phyloP scores from a whole-genome alignment of 345 rosid species.

The Hibiscus syriacus region DNA sequence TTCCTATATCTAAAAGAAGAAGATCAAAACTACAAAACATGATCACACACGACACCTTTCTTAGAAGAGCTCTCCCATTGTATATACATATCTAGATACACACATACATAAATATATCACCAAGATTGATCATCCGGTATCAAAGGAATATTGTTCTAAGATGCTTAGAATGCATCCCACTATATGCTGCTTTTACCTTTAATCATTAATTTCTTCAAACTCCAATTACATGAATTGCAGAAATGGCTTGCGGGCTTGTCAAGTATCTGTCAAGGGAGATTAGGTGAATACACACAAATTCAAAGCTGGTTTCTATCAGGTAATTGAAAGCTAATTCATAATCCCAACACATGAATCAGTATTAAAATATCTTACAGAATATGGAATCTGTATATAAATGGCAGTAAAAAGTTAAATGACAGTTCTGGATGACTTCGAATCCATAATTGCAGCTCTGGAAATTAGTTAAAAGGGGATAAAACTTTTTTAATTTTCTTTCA shows the following conservation, averaged over 20 bases:
- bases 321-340: background rate
- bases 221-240: conserved; percentile 1
- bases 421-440: background rate
- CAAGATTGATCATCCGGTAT: background rate
- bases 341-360: background rate
- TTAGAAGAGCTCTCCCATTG: background rate
- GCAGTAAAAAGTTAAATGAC: background rate
- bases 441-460: background rate
- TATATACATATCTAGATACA: too few relatives aligned
- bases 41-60: background rate
- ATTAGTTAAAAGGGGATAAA: background rate
- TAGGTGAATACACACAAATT: background rate
- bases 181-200: background rate
- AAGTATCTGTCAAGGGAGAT: background rate
- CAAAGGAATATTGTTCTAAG: background rate
- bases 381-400: background rate
- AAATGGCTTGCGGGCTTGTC: background rate
- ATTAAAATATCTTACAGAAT: background rate
- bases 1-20: too few relatives aligned
- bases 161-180: background rate
- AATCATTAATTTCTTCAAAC: background rate
- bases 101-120: background rate
- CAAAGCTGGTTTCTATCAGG: background rate
- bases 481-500: background rate
- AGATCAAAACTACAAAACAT: background rate